A percentile compares a stretch with the other conserved stretches of the same genome.
Conservation (phyloP, 164 flowering plant species). For the Warburgia ugandensis region DNA sequence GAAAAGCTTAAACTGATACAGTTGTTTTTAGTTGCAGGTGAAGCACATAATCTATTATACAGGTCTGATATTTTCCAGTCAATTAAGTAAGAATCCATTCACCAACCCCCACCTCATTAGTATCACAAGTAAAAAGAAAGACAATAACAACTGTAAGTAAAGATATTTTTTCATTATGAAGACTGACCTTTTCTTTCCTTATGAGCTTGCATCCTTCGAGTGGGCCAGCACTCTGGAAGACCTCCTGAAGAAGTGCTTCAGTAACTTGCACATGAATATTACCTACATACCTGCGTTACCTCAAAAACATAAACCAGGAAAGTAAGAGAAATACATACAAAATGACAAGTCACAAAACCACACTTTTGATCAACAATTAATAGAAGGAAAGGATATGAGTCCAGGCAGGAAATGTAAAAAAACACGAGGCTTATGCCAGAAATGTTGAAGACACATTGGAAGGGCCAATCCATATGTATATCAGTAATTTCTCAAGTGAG, state of each 20-base stretch:
- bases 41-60: no score
- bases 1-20: no score
- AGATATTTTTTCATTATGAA: not conserved
- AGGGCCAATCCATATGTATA: no score
- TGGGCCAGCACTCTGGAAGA: slow-evolving; percentile 36
- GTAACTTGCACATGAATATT: slow-evolving; percentile 26
- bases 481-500: no score
- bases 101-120: no score
- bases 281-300: slow-evolving; percentile 23
- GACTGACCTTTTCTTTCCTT: slow-evolving; percentile 24
- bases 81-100: no score
- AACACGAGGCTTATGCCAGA: not conserved
- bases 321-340: no score
- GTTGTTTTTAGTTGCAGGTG: no score
- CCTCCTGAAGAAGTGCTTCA: slow-evolving; percentile 59
- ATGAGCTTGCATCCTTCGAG: slow-evolving; percentile 33
- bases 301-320: not conserved
- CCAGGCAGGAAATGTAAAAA: not conserved
- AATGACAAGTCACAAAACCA: no score
- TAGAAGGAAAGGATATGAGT: not conserved
- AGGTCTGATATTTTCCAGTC: no score
- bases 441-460: not conserved
- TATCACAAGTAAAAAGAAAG: no score
- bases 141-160: not conserved
- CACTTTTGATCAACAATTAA: not conserved